Percentiles rank a stretch among this genome's conserved stretches.
Evolutionary conservation across 176 grass and related monocot genomes (phyloP).

Genomic region (Elaeis guineensis): DNA sequence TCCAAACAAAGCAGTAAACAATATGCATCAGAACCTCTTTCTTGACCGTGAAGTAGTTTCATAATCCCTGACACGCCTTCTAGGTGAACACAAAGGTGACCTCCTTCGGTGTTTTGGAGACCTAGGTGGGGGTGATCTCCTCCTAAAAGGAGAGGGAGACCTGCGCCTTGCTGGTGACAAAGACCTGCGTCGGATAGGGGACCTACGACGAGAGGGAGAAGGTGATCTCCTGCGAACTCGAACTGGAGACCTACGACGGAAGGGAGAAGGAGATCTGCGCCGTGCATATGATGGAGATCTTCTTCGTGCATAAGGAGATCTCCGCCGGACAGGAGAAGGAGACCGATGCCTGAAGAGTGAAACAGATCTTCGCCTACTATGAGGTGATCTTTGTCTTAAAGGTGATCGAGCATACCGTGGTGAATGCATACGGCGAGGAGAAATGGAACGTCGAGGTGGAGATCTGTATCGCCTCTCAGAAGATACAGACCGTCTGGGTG

Average conservation of each 20-base stretch:
- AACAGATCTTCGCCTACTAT: slow-evolving; percentile 38
- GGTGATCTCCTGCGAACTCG: slow-evolving; percentile 13
- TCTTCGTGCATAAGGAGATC: slow-evolving; percentile 35
- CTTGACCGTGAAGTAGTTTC: slow-evolving; percentile 29
- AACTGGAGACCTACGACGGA: slow-evolving; percentile 36
- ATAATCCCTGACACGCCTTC: slow-evolving; percentile 27
- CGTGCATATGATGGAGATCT: slow-evolving; percentile 43
- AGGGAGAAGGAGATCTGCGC: slow-evolving; percentile 46
- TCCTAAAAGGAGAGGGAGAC: slow-evolving; percentile 18
- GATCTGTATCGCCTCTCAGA: slow-evolving; percentile 35
- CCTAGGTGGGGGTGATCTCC: slow-evolving; percentile 9
- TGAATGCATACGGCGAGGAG: slow-evolving; percentile 45
- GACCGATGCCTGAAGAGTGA: slow-evolving; percentile 36
- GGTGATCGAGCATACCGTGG: slow-evolving; percentile 29
- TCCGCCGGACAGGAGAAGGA: slow-evolving; percentile 23
- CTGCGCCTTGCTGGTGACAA: slow-evolving; percentile 26
- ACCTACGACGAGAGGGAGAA: slow-evolving; percentile 18
- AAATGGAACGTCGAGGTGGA: slow-evolving; percentile 33
- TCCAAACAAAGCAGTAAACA: slow-evolving; percentile 14
- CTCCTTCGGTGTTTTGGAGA: slow-evolving; percentile 38
- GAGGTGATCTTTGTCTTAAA: slow-evolving; percentile 43
- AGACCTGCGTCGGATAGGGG: slow-evolving; percentile 42
- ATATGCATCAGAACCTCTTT: slow-evolving; percentile 38
- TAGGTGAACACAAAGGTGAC: slow-evolving; percentile 28
- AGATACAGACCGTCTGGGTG: slow-evolving; percentile 28